Conservation (phyloP, 495 filamentous ascomycete genomes). For the Clohesyomyces aquaticus region DNA sequence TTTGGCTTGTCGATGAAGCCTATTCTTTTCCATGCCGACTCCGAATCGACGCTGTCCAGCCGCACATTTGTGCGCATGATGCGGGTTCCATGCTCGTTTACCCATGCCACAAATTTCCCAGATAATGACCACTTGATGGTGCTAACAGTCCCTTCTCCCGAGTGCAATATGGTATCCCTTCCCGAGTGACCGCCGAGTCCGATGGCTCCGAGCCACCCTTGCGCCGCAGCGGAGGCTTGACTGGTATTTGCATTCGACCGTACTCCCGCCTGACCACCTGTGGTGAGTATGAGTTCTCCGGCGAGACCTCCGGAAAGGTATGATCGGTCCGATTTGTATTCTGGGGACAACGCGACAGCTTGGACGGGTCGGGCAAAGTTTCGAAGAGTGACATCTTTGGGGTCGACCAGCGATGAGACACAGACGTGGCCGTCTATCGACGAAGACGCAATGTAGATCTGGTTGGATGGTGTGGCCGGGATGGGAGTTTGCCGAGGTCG, state of each 20-base stretch:
- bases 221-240: slow-evolving; percentile 75
- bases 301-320: slow-evolving; percentile 91
- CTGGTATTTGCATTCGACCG: slow-evolving; percentile 80
- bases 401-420: slow-evolving; percentile 75
- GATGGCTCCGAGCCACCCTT: slow-evolving; percentile 89
- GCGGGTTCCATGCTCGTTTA: slow-evolving; percentile 95
- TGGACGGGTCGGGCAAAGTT: slow-evolving; percentile 94
- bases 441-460: slow-evolving; percentile 87
- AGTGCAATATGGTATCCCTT: slow-evolving; percentile 86
- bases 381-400: slow-evolving; percentile 80
- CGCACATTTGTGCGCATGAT: slow-evolving; percentile 92
- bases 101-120: slow-evolving; percentile 88
- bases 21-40: slow-evolving; percentile 93
- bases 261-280: slow-evolving; percentile 74
- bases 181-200: slow-evolving; percentile 76
- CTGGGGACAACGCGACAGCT: slow-evolving; percentile 85
- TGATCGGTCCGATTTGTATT: slow-evolving; percentile 82
- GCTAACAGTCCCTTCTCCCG: slow-evolving; percentile 87
- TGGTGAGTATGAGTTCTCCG: slow-evolving; percentile 86
- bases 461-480: slow-evolving; percentile 75
- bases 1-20: slow-evolving; percentile 86
- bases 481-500: slow-evolving; percentile 57
- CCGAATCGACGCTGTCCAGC: slow-evolving; percentile 73
- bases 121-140: slow-evolving; percentile 91
- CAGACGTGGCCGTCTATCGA: slow-evolving; percentile 97